Conservation (phyloP, 2,329 filamentous ascomycete genomes). For the Fusarium incarnatum region DNA sequence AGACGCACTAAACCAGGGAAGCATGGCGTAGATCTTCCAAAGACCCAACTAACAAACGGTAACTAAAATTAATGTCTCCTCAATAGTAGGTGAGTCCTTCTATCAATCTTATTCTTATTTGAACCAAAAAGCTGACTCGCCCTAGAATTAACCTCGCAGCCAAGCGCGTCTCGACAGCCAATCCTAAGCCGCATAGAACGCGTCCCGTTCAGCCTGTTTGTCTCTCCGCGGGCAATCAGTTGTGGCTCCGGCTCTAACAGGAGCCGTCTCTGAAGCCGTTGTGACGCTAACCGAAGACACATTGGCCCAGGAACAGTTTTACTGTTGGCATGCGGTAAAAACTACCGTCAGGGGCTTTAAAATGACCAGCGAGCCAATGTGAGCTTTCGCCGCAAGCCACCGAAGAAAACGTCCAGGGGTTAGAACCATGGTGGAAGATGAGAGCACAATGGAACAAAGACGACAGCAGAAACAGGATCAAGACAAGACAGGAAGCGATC, state of each 20-base stretch:
- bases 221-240: conserved; percentile 28
- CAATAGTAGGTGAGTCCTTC: conserved; percentile 26
- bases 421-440: conserved; percentile 3
- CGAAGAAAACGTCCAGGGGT: conserved; percentile 25
- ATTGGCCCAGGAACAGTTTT: conserved; percentile 44
- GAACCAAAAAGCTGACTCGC: conserved; percentile 26
- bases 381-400: conserved; percentile 30
- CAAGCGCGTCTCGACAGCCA: conserved; percentile 24
- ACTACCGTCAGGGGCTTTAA: conserved; percentile 25
- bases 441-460: conserved; percentile 2
- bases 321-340: conserved; percentile 17
- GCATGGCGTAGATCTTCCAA: conserved; percentile 29
- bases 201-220: conserved; percentile 20
- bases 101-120: conserved; percentile 30
- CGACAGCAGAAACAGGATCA: conserved; percentile 9
- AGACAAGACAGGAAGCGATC: conserved; percentile 22
- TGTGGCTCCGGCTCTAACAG: conserved; percentile 37
- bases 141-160: conserved; percentile 6
- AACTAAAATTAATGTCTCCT: conserved; percentile 28
- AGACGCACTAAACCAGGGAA: conserved; percentile 16
- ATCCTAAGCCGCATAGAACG: conserved; percentile 19
- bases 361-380: conserved; percentile 24
- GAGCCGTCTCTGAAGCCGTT: conserved; percentile 17
- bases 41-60: conserved; percentile 1
- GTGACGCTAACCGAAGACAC: conserved; percentile 34